Evolutionary conservation across 208 protist species (phyloP), one percentile per base, ranked within the genome.

Genomic region (Angomonas desouzai): DNA sequence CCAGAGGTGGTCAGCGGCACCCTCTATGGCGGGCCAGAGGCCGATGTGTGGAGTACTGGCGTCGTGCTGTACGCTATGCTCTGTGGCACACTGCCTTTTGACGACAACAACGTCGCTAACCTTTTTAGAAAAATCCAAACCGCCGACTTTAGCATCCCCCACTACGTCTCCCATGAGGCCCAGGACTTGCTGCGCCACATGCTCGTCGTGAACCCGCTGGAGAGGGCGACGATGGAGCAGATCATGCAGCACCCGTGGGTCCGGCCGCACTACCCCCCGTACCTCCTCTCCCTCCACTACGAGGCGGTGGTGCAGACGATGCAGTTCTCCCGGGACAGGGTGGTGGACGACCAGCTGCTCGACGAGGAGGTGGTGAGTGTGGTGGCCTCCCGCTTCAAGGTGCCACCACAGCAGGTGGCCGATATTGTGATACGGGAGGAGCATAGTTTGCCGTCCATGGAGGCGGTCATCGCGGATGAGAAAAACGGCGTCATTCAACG

Each of bases 51-150:
- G 89, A 92, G 84, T 72, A 89, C 78, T 61, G 89, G 89, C 34
- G 86, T 95, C 7, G 78, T 92, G 47, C 81, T 95, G n/a, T 95
- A 87, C 74, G 81, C 85, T 7, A 95, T 95, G 86, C 71, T 95
- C 18, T 80, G 63, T 33, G 89, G 89, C 16, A 48, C 67, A 0
- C 79, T 95, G 36, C 86, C 89, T 10, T 95, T 93, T 64, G 89
- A 90, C 59, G 84, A 95, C 18, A 53, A 29, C 45, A 90, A 90
- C 73, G 74, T 90, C 22, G 55, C 58, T 10, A 51, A 47, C 7
- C 83, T 96, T 7, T 92, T 92, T 66, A 66, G 76, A 33, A 89
- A 91, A 62, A 96, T 96, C 48, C 77, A 87, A 62, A 78, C 61
- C 0, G 86, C 87, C 9, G 72, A 85, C 25, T 93, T 85, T 58